phyloP scores from a whole-genome alignment of 176 grass and related monocot species.

The Oryza coarctata region DNA sequence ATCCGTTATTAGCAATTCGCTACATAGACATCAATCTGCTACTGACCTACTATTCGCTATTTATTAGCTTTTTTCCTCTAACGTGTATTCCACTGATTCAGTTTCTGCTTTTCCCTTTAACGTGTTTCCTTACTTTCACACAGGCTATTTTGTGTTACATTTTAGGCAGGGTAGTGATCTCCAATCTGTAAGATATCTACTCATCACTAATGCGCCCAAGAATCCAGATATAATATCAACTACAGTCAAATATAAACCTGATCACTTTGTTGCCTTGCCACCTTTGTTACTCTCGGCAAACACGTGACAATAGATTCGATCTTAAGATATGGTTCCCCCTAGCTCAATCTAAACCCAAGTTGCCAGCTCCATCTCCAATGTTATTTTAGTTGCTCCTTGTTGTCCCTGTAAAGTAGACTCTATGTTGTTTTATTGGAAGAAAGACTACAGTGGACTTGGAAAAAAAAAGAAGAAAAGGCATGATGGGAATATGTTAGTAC shows the following conservation, averaged over 20 bases:
- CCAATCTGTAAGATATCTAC: background rate
- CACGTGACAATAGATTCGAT: slow-evolving; percentile 29
- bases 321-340: background rate
- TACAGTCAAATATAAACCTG: slow-evolving; percentile 7
- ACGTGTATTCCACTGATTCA: too few species aligned
- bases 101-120: background rate
- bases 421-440: background rate
- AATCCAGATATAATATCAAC: background rate
- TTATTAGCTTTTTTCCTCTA: too few species aligned
- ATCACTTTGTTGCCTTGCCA: slow-evolving; percentile 18
- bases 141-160: background rate
- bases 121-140: background rate
- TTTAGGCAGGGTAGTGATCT: slow-evolving; percentile 18
- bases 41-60: too few species aligned
- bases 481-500: background rate
- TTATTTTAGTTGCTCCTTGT: background rate
- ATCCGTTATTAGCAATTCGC: too few species aligned
- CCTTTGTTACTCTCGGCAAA: background rate
- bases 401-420: background rate
- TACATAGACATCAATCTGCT: too few species aligned
- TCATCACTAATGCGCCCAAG: background rate
- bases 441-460: slow-evolving; percentile 1
- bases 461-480: background rate
- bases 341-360: background rate
- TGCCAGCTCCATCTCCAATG: background rate